A percentile compares a stretch with the other conserved stretches of the same genome.
Conservation (phyloP, 768 basidiomycete species). For the Hebeloma cylindrosporum region DNA sequence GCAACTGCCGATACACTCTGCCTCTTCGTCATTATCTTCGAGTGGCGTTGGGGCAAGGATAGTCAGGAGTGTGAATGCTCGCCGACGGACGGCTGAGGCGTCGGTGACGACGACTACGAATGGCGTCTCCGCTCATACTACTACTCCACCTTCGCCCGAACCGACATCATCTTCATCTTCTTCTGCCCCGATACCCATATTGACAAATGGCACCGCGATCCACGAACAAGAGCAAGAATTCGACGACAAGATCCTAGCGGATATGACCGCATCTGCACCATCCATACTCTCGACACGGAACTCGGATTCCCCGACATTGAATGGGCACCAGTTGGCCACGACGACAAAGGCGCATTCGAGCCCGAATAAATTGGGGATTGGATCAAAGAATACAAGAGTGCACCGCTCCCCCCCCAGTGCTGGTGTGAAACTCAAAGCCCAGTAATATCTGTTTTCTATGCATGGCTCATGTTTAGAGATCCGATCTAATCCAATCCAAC, state of each 20-base stretch:
- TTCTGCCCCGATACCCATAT: background rate
- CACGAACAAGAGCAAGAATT: background rate
- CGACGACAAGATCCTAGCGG: constrained; percentile 12
- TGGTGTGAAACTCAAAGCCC: no score
- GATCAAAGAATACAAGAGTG: no score
- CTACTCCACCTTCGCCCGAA: no score
- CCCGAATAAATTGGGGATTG: no score
- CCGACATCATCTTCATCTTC: background rate
- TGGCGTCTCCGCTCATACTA: no score
- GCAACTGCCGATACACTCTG: constrained; percentile 12
- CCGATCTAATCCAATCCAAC: no score
- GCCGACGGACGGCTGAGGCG: constrained; percentile 14
- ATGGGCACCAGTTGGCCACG: no score
- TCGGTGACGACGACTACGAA: constrained; percentile 6
- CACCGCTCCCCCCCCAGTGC: no score
- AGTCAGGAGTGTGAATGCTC: constrained; percentile 54
- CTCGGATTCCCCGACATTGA: constrained; percentile 7
- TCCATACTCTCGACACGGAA: constrained; percentile 18
- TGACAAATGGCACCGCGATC: constrained; percentile 7
- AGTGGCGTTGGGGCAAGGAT: constrained; percentile 46
- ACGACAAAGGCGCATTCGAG: no score
- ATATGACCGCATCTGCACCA: constrained; percentile 28
- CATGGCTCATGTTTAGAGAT: no score
- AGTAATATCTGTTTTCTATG: no score
- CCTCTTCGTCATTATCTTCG: constrained; percentile 20